Evolutionary conservation across 495 filamentous ascomycete species (phyloP), one percentile per base, ranked within the genome.

Genomic region (Lasiosphaeria ovina): DNA sequence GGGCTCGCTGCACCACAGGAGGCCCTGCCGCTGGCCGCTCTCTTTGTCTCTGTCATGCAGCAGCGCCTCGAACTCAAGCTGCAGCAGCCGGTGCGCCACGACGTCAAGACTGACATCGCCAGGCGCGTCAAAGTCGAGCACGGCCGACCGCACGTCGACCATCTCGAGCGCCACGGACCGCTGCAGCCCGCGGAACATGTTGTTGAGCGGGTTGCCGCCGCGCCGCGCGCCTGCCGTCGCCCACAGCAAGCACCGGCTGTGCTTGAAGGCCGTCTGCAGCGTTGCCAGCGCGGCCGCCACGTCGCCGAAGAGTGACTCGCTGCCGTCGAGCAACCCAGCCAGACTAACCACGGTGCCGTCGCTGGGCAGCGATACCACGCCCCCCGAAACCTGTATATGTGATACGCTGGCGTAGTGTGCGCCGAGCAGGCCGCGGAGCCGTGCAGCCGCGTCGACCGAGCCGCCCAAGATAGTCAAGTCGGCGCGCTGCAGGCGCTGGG

Each of bases 381-480:
- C 24, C 24, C 24, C 24, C 24, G 24, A 24, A 24, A 2, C 24
- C 24, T 24, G 24, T 2, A 24, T 2, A 2, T 24, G 24, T 2
- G 24, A 24, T 24, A 24, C 24, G 24, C 24, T 2, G 24, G 49
- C 55, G 9, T 58, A 11, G 2, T 58, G 45, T 2, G 45, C 42
- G 35, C 14, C 7, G 31, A 10, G 10, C 12, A 31, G 44, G 51
- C 40, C 10, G 24, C 17, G 1, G 32, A n/a, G 11, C 40, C 36
- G 12, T 14, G 32, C 5, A 10, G 44, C 47, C n/a, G 32, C 33
- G 12, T 7, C 36, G 8, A 6, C 47, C 10, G 34, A 24, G 10
- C 51, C 56, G 12, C 67, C 67, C n/a, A 69, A 33, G 36, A 69
- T 57, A 35, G 63, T 55, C 35, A 69, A 58, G 34, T 42, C 12